Conservation (phyloP, 345 rosid species). For the Syzygium aromaticum region DNA sequence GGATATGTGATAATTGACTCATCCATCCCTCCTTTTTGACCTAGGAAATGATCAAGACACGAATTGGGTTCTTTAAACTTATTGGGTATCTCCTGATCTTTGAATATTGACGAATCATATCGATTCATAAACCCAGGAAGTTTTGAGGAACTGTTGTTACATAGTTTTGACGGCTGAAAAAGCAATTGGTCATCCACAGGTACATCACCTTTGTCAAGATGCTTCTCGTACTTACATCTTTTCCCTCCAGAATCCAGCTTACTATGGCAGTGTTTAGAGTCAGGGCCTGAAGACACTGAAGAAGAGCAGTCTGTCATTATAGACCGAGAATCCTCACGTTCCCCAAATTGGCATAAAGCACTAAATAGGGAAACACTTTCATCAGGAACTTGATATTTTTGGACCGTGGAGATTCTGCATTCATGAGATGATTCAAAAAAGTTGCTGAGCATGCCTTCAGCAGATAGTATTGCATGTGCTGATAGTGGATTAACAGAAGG, state of each 20-base stretch:
- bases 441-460: slow-evolving; percentile 43
- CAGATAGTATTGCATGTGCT: slow-evolving; percentile 75
- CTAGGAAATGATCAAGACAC: slow-evolving; percentile 3
- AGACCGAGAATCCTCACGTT: slow-evolving; percentile 85
- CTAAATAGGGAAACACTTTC: slow-evolving; percentile 66
- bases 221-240: slow-evolving; percentile 16
- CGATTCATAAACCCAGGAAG: slow-evolving; percentile 21
- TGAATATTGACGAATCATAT: slow-evolving; percentile 16
- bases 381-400: slow-evolving; percentile 50
- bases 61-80: neutral
- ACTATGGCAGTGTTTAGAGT: slow-evolving; percentile 41
- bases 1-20: slow-evolving; percentile 13
- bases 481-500: slow-evolving; percentile 87
- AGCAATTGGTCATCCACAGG: slow-evolving; percentile 32
- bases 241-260: slow-evolving; percentile 34
- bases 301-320: slow-evolving; percentile 87
- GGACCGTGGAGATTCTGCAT: slow-evolving; percentile 38
- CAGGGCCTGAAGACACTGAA: slow-evolving; percentile 72
- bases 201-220: slow-evolving; percentile 18
- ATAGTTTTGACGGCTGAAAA: slow-evolving; percentile 21
- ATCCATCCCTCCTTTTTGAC: slow-evolving; percentile 23
- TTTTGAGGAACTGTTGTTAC: slow-evolving; percentile 19
- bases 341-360: slow-evolving; percentile 67
- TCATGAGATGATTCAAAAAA: slow-evolving; percentile 59
- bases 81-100: slow-evolving; percentile 28